Evolutionary conservation across 805 yeast species (phyloP).

Genomic region (Hanseniaspora nectarophila): DNA sequence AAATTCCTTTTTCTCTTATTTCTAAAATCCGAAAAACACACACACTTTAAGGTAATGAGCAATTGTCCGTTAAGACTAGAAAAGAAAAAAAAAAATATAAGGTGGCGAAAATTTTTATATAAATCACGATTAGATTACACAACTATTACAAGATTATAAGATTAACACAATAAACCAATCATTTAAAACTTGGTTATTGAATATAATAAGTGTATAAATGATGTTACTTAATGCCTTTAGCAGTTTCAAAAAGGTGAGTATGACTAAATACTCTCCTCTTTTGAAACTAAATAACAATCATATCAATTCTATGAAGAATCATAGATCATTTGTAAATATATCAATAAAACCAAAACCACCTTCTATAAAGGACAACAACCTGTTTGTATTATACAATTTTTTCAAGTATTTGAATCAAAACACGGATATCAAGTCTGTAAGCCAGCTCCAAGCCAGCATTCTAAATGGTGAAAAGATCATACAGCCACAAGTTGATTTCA

Average conservation of each 20-base stretch:
- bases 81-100: no score
- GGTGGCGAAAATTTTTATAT: no score
- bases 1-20: no score
- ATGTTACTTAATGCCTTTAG: neutral
- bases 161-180: neutral
- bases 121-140: no score
- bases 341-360: neutral
- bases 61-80: no score
- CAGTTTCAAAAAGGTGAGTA: neutral
- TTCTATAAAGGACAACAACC: neutral
- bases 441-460: neutral
- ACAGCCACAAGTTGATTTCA: neutral
- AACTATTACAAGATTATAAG: no score
- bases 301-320: neutral
- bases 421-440: neutral
- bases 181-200: no score
- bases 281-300: neutral
- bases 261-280: neutral
- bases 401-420: slow-evolving; percentile 2
- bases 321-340: neutral
- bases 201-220: neutral
- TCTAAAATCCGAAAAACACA: no score
- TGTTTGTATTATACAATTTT: slow-evolving; percentile 4
- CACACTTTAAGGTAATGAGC: neutral
- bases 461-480: neutral